Base-by-base conservation (phyloP, 768 basidiomycete genomes). In the Suillus americanus region DNA sequence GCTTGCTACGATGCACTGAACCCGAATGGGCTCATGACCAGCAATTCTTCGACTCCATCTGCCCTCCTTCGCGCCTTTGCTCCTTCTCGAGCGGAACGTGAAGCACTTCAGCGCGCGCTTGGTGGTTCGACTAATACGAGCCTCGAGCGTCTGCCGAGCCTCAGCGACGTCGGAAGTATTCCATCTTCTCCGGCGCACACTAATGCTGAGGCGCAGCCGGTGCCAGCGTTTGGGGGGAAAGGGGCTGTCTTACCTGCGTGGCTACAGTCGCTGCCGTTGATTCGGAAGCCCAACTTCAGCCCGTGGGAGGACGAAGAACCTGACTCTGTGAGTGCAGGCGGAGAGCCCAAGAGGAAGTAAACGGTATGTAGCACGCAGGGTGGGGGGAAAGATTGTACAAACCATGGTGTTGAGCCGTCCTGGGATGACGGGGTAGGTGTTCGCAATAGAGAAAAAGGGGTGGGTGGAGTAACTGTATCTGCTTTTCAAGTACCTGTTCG, bases 21-120 rank as follows among this genome's bases (percentile, higher is more conserved):
- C 69, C 87, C 88, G 12, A 87, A 82, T 50, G 86, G 88, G n/a
- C 76, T 85, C 55, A 67, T 78, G 51, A 65, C 81, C 5, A 73
- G 79, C 56, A 48, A 68, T 0, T 72, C 82, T 3, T 82, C 86
- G 5, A 80, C 82, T 12, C 83, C 73, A 55, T 80, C 77, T 54
- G 84, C 83, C 37, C 76, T 87, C 25, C 80, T 92, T 64, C 91
- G 90, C 71, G 93, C 92, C 20, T 95, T 95, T 75, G 92, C 91
- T 41, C 93, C 92, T 38, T 94, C 92, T 67, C 90, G 89, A 62
- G 92, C 89, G 66, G 93, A 95, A 81, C 90, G 93, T 50, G 90
- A 93, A 76, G 92, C 84, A 60, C 83, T 95, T 38, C 88, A 91
- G 69, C 89, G 92, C 61, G 90, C 85, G n/a, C 77, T 94, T 16